phyloP scores from a whole-genome alignment of 2,329 filamentous ascomycete species.

The Nannizziopsis arthrosporioides region DNA sequence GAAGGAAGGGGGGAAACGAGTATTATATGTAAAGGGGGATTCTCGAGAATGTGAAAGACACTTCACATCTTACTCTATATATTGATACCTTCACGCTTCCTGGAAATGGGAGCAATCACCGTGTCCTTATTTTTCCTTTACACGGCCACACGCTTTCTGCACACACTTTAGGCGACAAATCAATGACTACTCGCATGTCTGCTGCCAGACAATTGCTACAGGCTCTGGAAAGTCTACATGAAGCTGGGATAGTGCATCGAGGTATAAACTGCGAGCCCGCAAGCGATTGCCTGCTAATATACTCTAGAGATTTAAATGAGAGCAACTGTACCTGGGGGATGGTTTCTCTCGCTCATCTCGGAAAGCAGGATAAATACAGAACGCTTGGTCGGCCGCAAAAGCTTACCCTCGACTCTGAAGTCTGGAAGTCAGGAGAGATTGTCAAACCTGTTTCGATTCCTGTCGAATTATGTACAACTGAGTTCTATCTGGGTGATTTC shows the following conservation, averaged over 20 bases:
- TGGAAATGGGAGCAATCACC: slow-evolving; percentile 7
- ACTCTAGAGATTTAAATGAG: slow-evolving; percentile 10
- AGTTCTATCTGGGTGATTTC: slow-evolving; percentile 14
- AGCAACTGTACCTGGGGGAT: slow-evolving; percentile 12
- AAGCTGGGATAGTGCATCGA: too few relatives aligned
- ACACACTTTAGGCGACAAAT: too few relatives aligned
- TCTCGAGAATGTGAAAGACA: slow-evolving; percentile 9
- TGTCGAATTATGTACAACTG: slow-evolving; percentile 1
- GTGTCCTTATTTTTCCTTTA: slow-evolving; percentile 19
- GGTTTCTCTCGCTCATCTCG: slow-evolving; percentile 6
- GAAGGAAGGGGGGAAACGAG: slow-evolving; percentile 9
- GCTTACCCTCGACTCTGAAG: background rate
- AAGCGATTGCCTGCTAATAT: background rate
- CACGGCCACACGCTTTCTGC: slow-evolving; percentile 19
- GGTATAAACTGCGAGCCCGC: too few relatives aligned
- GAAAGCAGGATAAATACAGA: slow-evolving; percentile 8
- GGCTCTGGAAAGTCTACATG: too few relatives aligned
- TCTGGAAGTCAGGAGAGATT: slow-evolving; percentile 8
- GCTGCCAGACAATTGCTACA: background rate
- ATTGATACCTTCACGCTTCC: slow-evolving; percentile 10
- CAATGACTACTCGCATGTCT: background rate
- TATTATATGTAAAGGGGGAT: slow-evolving; percentile 8
- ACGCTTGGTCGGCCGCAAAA: slow-evolving; percentile 8
- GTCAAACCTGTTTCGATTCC: slow-evolving; percentile 8
- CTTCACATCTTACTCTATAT: slow-evolving; percentile 11